Evolutionary conservation across 106 monocot species (phyloP), one percentile per base, ranked within the genome.

Genomic region (Iris macrosiphon): DNA sequence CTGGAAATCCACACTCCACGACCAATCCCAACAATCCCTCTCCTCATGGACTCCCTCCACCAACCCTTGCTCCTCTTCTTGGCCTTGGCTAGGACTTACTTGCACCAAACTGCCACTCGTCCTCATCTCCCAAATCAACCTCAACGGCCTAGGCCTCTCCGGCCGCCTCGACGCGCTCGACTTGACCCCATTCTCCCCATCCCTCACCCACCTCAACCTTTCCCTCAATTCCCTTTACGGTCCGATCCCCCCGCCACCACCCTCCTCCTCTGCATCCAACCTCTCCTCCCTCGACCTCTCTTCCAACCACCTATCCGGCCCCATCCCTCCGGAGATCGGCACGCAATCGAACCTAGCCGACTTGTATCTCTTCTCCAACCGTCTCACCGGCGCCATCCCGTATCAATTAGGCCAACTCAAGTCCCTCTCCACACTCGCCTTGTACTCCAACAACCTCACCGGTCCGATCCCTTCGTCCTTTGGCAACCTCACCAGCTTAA

Each of bases 21-120:
- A 55, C 35, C 18, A n/a, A 19, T 55, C 55, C 35, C 20, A n/a
- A n/a, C n/a, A n/a, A n/a, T n/a, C 17, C 3, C 32, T 16, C 55
- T 57, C 40, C 17, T 27, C 42, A 19, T 43, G 42, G 59, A 3
- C 59, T 14, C 26, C 4, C 24, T 28, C 49, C 5, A 29, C 42
- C 17, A n/a, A 16, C 59, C 59, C 59, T 5, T 59, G 59, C 44
- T 42, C n/a, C n/a, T n/a, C n/a, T n/a, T n/a, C n/a, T n/a, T n/a
- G n/a, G n/a, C n/a, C 40, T 30, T 59, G 59, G 59, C 2, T 41
- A 6, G 59, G 59, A 0, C 40, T 59, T 17, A 28, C 40, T 11
- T 59, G 59, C 29, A 28, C 49, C 29, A 11, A 19, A n/a, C n/a
- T n/a, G 11, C 23, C 24, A 24, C 12, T 25, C 10, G 26, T 48